phyloP scores from a whole-genome alignment of 257 asterid genomes.

The Nicotiana otophora region DNA sequence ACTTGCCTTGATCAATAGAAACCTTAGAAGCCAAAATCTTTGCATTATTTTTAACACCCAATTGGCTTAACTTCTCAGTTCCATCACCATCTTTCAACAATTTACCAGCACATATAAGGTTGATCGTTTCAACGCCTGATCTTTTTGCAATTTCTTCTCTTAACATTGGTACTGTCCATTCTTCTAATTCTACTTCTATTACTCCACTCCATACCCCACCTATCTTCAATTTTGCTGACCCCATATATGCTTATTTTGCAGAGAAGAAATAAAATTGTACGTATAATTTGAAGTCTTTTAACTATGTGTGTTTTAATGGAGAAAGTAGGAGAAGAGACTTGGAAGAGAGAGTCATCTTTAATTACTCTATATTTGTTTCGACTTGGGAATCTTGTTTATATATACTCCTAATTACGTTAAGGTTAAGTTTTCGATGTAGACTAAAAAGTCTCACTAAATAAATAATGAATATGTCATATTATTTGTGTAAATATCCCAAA shows the following conservation, averaged over 20 bases:
- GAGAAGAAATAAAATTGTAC: background rate
- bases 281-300: background rate
- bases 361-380: too few relatives aligned
- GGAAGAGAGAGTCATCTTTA: background rate
- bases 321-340: background rate
- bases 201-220: slow-evolving; percentile 95
- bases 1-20: slow-evolving; percentile 57
- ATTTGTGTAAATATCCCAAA: too few relatives aligned
- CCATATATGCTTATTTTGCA: slow-evolving; percentile 23
- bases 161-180: slow-evolving; percentile 73
- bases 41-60: slow-evolving; percentile 72
- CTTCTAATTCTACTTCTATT: slow-evolving; percentile 65
- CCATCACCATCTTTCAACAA: slow-evolving; percentile 66
- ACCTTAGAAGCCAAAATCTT: slow-evolving; percentile 74
- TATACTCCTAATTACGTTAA: too few relatives aligned
- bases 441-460: too few relatives aligned
- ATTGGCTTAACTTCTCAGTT: slow-evolving; percentile 49
- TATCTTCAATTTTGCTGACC: slow-evolving; percentile 55
- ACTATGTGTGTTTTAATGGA: background rate
- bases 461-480: too few relatives aligned
- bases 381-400: too few relatives aligned
- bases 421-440: too few relatives aligned
- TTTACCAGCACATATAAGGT: slow-evolving; percentile 66
- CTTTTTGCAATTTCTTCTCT: slow-evolving; percentile 65
- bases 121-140: slow-evolving; percentile 54